A percentile compares a stretch with the other conserved stretches of the same genome.
phyloP scores from a whole-genome alignment of 306 rosid genomes.

The Cicer cuneatum region DNA sequence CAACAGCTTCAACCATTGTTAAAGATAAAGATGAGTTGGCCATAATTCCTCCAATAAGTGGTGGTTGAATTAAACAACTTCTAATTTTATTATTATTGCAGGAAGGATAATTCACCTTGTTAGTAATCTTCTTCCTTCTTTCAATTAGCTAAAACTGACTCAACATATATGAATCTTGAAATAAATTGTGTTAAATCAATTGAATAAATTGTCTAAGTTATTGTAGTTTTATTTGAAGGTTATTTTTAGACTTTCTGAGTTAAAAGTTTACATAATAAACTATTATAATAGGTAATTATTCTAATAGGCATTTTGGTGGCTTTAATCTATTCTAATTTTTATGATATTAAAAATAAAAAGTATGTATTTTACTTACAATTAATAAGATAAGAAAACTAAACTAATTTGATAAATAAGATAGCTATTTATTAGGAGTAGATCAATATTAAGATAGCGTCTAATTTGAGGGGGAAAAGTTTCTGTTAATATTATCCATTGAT shows the following conservation, averaged over 20 bases:
- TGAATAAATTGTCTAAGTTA: not conserved
- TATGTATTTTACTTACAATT: too few relatives aligned
- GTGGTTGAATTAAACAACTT: conserved; percentile 60
- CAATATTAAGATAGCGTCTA: too few relatives aligned
- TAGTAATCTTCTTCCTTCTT: conserved; percentile 2
- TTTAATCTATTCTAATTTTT: too few relatives aligned
- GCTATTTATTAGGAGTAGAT: too few relatives aligned
- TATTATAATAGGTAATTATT: too few relatives aligned
- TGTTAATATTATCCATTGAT: too few relatives aligned
- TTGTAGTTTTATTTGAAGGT: not conserved
- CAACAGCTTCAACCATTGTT: conserved; percentile 61
- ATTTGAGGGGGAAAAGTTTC: too few relatives aligned
- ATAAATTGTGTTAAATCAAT: not conserved
- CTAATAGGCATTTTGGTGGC: too few relatives aligned
- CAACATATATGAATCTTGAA: not conserved
- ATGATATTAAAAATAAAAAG: too few relatives aligned
- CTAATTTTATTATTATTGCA: not conserved
- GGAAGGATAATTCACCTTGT: not conserved
- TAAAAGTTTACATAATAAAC: too few relatives aligned
- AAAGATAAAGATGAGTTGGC: conserved; percentile 81
- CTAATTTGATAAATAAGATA: too few relatives aligned
- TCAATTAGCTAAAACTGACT: not conserved
- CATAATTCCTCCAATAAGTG: conserved; percentile 88
- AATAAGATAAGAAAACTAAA: too few relatives aligned
- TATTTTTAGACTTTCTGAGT: not conserved